Base-by-base conservation (phyloP, 2,329 filamentous ascomycete species). In the Phaeosphaeria sp. region DNA sequence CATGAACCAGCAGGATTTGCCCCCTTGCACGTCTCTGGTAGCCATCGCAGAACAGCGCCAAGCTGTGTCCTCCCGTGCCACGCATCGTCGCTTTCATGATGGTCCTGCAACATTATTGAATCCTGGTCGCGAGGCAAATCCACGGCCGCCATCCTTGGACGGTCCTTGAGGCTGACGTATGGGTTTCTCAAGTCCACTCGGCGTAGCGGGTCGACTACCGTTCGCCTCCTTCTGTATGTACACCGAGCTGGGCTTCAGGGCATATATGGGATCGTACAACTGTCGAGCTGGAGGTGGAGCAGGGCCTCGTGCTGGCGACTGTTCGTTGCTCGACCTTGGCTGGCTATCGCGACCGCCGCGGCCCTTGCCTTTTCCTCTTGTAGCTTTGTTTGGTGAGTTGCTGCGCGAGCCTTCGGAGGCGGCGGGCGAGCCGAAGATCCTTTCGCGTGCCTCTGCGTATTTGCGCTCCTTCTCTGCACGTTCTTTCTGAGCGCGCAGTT, bases 381-480 rank as follows among this genome's bases (percentile, higher is more conserved):
- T 63, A 6, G 68, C 53, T 55, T 72, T 72, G 59, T 60, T 72
- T 1, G 73, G 73, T 36, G 75, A 77, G 18, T 75, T 72, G 25
- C 71, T 74, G 47, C 71, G 69, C 36, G 72, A 77, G 58, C 66
- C 71, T 54, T 71, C 77, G 27, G 75, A 71, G 18, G 77, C 61
- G 13, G 69, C 67, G 30, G 76, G 75, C 21, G 86, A 87, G 20
- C 93, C 93, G 76, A 97, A 94, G 54, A 97, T 89, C 74, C 93
- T 90, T 68, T 94, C 92, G 27, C 94, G 85, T 6, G 89, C 91
- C 79, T 97, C 93, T 60, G 96, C 91, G 74, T 97, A 97, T 59
- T 90, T 90, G 55, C 88, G 88, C 80, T 96, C 91, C 80, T 95
- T 97, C 79, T 96, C 93, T 72, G 96, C 93, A 10, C 88, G 86